Evolutionary conservation across 129 eudicot species (phyloP).

Genomic region (Glebionis coronaria): DNA sequence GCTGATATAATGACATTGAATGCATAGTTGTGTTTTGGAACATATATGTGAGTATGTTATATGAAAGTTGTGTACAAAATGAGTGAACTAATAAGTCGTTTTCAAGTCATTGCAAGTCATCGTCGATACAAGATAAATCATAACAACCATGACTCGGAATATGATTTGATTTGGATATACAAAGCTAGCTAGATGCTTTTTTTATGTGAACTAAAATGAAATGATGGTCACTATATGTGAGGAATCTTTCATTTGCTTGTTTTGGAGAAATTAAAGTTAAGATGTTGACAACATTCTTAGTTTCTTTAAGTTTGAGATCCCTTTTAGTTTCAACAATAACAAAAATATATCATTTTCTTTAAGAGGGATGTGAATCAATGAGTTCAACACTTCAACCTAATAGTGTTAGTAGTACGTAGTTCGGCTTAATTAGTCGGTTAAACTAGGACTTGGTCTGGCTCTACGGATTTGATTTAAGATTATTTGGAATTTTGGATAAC

Average conservation of each 20-base stretch:
- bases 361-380: too few species aligned
- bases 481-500: too few species aligned
- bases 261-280: not conserved
- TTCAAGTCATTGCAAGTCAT: conserved; percentile 1
- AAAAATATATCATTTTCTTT: not conserved
- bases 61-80: not conserved
- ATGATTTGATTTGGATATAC: conserved; percentile 7
- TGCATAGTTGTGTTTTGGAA: not conserved
- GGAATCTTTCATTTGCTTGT: conserved; percentile 24
- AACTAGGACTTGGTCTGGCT: too few species aligned
- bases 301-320: not conserved
- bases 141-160: not conserved
- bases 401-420: too few species aligned
- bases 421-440: too few species aligned
- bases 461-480: too few species aligned
- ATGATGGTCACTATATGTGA: conserved; percentile 13
- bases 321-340: not conserved
- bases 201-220: conserved; percentile 14
- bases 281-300: not conserved
- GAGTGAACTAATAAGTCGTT: not conserved
- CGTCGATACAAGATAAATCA: not conserved
- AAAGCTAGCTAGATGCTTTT: conserved; percentile 12
- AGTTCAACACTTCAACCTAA: too few species aligned
- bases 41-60: too few species aligned
- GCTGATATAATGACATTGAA: not conserved